Conservation (phyloP, 768 basidiomycete genomes). For the Suillus clintonianus region DNA sequence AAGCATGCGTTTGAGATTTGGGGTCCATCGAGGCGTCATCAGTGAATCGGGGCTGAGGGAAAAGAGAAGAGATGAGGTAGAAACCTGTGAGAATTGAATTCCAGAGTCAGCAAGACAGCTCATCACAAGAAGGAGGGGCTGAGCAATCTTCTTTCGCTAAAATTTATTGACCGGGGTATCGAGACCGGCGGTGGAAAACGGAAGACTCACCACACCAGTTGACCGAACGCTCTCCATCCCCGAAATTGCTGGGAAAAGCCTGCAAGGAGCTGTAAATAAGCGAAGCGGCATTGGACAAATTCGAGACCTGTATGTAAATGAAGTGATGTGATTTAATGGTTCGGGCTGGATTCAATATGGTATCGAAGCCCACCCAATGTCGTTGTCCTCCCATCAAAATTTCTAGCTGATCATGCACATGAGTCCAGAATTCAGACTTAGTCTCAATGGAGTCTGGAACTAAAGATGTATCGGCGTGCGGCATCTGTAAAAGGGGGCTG, state of each 20-base stretch:
- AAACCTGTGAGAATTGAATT: constrained; percentile 59
- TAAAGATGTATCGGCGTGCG: constrained; percentile 79
- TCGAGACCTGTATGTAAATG: constrained; percentile 64
- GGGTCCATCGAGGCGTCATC: constrained; percentile 8
- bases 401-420: constrained; percentile 66
- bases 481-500: constrained; percentile 46
- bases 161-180: background rate
- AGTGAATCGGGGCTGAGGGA: constrained; percentile 47
- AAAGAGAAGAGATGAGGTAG: constrained; percentile 70
- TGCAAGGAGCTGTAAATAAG: constrained; percentile 78
- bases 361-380: constrained; percentile 64
- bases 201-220: constrained; percentile 90
- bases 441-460: constrained; percentile 70
- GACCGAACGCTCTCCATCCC: constrained; percentile 61
- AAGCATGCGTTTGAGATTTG: background rate
- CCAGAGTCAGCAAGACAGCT: constrained; percentile 20
- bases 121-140: background rate
- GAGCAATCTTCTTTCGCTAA: background rate
- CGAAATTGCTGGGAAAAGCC: constrained; percentile 67
- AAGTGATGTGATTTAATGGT: background rate
- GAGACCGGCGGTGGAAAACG: background rate
- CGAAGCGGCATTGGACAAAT: constrained; percentile 81
- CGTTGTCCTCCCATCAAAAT: constrained; percentile 65
- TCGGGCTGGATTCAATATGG: background rate
- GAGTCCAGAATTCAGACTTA: constrained; percentile 80